Evolutionary conservation across 2,329 filamentous ascomycete species (phyloP), one percentile per base, ranked within the genome.

Genomic region (Verticillium zaregamsianum): DNA sequence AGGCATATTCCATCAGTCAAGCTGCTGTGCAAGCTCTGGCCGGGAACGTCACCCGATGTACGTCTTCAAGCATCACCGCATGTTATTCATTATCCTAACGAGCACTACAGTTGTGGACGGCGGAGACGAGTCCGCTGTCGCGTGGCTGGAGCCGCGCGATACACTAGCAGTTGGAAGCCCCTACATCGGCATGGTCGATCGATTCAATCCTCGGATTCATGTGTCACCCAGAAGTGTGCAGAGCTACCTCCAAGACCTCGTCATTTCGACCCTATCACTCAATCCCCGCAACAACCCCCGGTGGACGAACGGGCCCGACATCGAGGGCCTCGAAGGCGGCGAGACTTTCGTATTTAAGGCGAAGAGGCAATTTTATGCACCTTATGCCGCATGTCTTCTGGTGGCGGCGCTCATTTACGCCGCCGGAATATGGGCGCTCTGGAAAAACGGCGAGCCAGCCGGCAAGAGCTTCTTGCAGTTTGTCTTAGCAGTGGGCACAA

Each of bases 311-410:
- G 28, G 31, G 28, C 25, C 39, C 14, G 23, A 12, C 3, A 32
- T 28, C 2, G 6, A 31, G 17, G 52, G 20, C 1, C 23, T 57
- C 3, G 52, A 25, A 1, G 59, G 56, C 2, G 39, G 56, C 7
- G 37, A 37, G 14, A 28, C 52, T 23, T 63, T 14, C 23, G 17
- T 14, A 3, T 61, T 37, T 3, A 11, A 35, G 3, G 59, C 25
- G 3, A 54, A 57, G 17, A 20, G n/a, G 15, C 52, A 63, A 0
- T 57, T 59, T 32, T 61, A 39, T 35, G 32, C 9, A 8, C 17
- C 62, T 1, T 59, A 61, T 3, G 39, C 28, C 35, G 52, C 57
- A n/a, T 61, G 62, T 20, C 32, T 63, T 8, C 14, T 40, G 7
- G 37, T 40, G 1, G 58, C 25, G 1, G 5, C 52, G 15, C 11